Evolutionary conservation across 192 early-diverging fungal species (phyloP), one percentile per base, ranked within the genome.

Genomic region (Coemansia javaensis): DNA sequence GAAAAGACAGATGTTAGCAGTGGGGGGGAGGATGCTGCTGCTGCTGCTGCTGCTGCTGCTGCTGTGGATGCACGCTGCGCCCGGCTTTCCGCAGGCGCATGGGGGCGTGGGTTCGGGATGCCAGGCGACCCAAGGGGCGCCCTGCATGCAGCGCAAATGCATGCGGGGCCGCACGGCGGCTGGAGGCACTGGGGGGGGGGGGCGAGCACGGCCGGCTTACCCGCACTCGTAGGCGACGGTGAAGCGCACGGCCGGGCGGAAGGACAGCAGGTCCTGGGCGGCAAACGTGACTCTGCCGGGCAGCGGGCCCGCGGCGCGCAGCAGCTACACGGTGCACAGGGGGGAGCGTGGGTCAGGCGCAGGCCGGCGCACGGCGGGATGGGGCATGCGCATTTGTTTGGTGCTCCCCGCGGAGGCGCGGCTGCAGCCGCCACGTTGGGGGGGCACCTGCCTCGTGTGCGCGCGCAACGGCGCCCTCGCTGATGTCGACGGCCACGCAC

Each of bases 401-500:
- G n/a, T n/a, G n/a, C n/a, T n/a, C n/a, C n/a, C n/a, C n/a, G n/a
- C n/a, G n/a, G n/a, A n/a, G n/a, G n/a, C n/a, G n/a, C n/a, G n/a
- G n/a, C n/a, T n/a, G n/a, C n/a, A n/a, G n/a, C 35, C 13, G 5
- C 13, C 35, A 6, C n/a, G 4, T 36, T 36, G 7, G 20, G 20
- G 22, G 12, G 3, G 2, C 7, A 17, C 50, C 47, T 62, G 56
- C 67, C 56, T 71, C 44, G 23, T 63, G 60, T 12, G 67, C 59
- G 8, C 39, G 40, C 18, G 49, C 76, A 33, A 90, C 74, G 32
- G 80, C 85, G 14, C 75, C 66, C 45, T 71, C 62, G 49, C 81
- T 81, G 39, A 85, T 62, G 44, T 90, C 89, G 24, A 90, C 48
- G n/a, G 82, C 89, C 15, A 77, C 59, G 25, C 75, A 64, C 10